Base-by-base conservation (phyloP, 139 green algal species). In the Chlorella sp. region DNA sequence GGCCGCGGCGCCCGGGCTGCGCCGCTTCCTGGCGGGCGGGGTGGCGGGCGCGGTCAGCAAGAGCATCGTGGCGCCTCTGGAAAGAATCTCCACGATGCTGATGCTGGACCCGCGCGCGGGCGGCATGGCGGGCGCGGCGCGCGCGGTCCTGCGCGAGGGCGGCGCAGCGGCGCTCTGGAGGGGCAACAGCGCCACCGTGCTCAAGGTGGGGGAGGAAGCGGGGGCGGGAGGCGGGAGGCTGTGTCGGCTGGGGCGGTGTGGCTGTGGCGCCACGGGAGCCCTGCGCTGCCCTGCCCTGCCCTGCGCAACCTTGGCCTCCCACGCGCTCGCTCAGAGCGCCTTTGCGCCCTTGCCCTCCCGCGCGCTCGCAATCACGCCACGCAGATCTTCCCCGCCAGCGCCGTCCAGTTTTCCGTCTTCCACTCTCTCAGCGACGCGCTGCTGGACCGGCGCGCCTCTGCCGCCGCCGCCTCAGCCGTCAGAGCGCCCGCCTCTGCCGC, bases 361-460 rank as follows among this genome's bases (percentile, higher is more conserved):
- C n/a, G n/a, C n/a, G n/a, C n/a, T n/a, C n/a, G n/a, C n/a, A n/a
- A n/a, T n/a, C n/a, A n/a, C n/a, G n/a, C n/a, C n/a, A n/a, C n/a
- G n/a, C n/a, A n/a, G n/a, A 81, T 82, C 29, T 63, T 73, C 4
- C 69, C 69, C 1, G 50, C 77, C 62, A 55, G 27, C 5, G 77
- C 77, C 41, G 63, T 81, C 40, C 76, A 81, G 76, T 81, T 81
- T 76, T 66, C 69, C 0, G 66, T 77, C 21, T 81, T 77, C 76
- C 73, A 81, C 48, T 27, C 25, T 1, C 27, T 81, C 12, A 76
- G 70, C 21, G 76, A 81, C 48, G 25, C 41, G 36, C 35, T 81
- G n/a, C 41, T 76, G 46, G 64, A n/a, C n/a, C n/a, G n/a, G n/a
- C n/a, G n/a, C n/a, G n/a, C n/a, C n/a, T n/a, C n/a, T n/a, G n/a